Base-by-base conservation (phyloP, 2,329 filamentous ascomycete species). In the Aspergillus tubingensis region DNA sequence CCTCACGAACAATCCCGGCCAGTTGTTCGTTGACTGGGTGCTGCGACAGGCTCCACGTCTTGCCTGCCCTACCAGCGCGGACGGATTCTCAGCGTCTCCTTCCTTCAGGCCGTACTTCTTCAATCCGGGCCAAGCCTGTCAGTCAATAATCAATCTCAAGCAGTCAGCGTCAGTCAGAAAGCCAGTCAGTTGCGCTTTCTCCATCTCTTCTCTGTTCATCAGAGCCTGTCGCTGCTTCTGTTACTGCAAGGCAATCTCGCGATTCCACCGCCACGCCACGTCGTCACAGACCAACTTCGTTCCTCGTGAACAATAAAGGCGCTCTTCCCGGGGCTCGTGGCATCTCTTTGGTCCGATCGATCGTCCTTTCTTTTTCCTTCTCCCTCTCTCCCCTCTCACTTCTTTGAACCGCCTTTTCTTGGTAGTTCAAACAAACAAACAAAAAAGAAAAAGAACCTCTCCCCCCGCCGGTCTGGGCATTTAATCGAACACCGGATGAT, bases 1-100 rank as follows among this genome's bases (percentile, higher is more conserved):
- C 62, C 54, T 64, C 57, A 61, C 60, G 52, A 60, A 60, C 56
- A 39, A 32, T 19, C 48, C 43, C 57, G 60, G 60, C 62, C 60
- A 63, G 57, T 58, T 59, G 65, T 64, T 62, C 56, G 59, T 47
- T 41, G 21, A 39, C 54, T 43, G 58, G 59, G 58, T 61, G 57
- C 61, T 63, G 55, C 62, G 59, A 55, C 62, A 58, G 61, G 65
- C 63, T 68, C 65, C 66, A 68, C 66, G 66, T 68, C 65, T 65
- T 60, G 52, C 25, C 60, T 65, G 63, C 65, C 62, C 65, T 64
- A 65, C 65, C 64, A 21, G 41, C 41, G 41, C 19, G 19, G 19
- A 44, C 19, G 19, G 41, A 64, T 64, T 64, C 58, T 54, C 55
- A 17, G 36, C 30, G 21, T 36, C 50, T 38, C 30, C 39, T 32